These are phyloP conservation scores for Candida coleopterorum DNA, from an alignment of 805 yeast genomes.

Conservation along the genomic window DNA sequence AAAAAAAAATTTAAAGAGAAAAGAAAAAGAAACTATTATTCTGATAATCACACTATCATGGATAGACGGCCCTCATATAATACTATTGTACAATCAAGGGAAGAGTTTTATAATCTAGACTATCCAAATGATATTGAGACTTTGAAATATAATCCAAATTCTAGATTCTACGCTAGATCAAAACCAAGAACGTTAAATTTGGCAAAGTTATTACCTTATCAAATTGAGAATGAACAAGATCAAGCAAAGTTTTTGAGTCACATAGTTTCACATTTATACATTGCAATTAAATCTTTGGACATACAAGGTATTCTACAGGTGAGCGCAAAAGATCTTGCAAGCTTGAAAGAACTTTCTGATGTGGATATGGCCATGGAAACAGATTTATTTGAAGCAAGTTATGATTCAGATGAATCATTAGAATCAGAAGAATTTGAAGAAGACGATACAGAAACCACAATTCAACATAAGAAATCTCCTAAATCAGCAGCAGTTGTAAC, in stretches of 20 bases:
- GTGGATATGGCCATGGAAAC: slow-evolving; percentile 51
- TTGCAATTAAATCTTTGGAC: slow-evolving; percentile 72
- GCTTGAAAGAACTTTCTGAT: slow-evolving; percentile 27
- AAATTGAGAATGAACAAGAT: slow-evolving; percentile 61
- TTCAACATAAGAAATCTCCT: slow-evolving; percentile 58
- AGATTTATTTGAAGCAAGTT: slow-evolving; percentile 40
- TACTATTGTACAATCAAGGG: slow-evolving; percentile 25
- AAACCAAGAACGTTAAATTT: slow-evolving; percentile 39
- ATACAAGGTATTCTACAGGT: slow-evolving; percentile 65
- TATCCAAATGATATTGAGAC: slow-evolving; percentile 39
- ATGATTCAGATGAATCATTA: slow-evolving; percentile 32
- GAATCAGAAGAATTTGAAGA: slow-evolving; percentile 42
- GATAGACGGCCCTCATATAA: slow-evolving; percentile 28
- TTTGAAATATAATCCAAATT: slow-evolving; percentile 28
- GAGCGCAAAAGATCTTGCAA: slow-evolving; percentile 62
- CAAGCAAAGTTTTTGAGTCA: slow-evolving; percentile 72
- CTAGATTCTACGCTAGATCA: slow-evolving; percentile 33
- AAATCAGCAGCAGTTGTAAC: slow-evolving; percentile 69
- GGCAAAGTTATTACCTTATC: slow-evolving; percentile 62
- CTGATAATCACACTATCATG: slow-evolving; percentile 7
- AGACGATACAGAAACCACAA: slow-evolving; percentile 35
- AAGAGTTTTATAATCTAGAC: slow-evolving; percentile 44
- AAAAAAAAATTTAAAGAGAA: too few species aligned
- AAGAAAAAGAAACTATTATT: slow-evolving; percentile 1
- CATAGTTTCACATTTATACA: slow-evolving; percentile 73